phyloP scores from a whole-genome alignment of 352 stramenopile genomes.

The Globisporangium paddicum region DNA sequence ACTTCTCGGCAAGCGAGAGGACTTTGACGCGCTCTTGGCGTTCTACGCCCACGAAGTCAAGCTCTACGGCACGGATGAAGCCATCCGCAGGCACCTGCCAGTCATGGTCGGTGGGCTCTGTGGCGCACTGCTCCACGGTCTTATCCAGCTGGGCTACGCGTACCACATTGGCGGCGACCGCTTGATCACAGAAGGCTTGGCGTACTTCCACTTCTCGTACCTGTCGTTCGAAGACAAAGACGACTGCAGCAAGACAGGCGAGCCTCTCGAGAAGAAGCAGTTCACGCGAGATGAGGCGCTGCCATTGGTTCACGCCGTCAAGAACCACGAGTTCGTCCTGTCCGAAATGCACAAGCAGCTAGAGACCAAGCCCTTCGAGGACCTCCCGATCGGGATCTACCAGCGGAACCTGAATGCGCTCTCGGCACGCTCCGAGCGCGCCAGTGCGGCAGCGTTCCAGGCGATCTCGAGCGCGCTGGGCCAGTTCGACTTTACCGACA shows the following conservation, averaged over 20 bases:
- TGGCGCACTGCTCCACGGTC: constrained; percentile 27
- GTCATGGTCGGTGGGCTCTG: constrained; percentile 14
- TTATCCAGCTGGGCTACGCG: constrained; percentile 37
- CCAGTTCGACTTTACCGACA: constrained; percentile 16
- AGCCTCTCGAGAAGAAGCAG: neutral
- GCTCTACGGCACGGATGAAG: constrained; percentile 15
- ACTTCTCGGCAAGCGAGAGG: constrained; percentile 19
- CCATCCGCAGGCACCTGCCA: constrained; percentile 24
- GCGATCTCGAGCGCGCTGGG: constrained; percentile 13
- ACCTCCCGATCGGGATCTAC: constrained; percentile 9
- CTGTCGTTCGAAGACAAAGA: constrained; percentile 21
- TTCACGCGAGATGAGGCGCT: constrained; percentile 18
- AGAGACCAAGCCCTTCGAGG: neutral
- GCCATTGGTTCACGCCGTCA: constrained; percentile 3
- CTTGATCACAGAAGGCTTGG: constrained; percentile 23
- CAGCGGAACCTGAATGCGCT: constrained; percentile 22
- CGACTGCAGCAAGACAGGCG: neutral
- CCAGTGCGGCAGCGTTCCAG: constrained; percentile 13
- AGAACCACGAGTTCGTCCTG: constrained; percentile 14
- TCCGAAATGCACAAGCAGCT: constrained; percentile 8
- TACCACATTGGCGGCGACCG: constrained; percentile 24
- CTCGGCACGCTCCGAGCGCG: constrained; percentile 15
- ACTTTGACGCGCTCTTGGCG: constrained; percentile 28
- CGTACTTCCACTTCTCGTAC: constrained; percentile 34
- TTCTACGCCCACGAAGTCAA: constrained; percentile 30